Evolutionary conservation across 2,329 filamentous ascomycete species (phyloP).

Genomic region (Cryphonectria parasitica): DNA sequence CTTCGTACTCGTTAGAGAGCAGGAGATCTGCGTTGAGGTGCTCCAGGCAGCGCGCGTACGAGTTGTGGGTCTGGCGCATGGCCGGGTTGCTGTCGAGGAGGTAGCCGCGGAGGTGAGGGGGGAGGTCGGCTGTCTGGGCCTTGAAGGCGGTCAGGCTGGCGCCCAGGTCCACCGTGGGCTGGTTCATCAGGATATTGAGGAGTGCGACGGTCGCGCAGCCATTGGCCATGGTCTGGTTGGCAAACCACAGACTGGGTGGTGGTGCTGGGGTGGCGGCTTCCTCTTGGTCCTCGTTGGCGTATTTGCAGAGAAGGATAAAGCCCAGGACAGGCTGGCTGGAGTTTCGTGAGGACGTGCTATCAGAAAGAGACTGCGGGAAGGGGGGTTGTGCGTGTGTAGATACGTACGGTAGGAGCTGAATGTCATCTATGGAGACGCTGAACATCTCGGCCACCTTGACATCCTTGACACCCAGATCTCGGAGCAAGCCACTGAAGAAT

Average conservation of each 20-base stretch:
- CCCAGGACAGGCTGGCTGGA: conserved; percentile 75
- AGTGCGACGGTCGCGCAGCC: conserved; percentile 92
- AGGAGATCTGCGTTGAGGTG: conserved; percentile 72
- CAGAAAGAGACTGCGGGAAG: neutral
- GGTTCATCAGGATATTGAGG: conserved; percentile 92
- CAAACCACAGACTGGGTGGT: conserved; percentile 79
- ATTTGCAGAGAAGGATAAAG: conserved; percentile 87
- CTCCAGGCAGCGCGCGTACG: conserved; percentile 80
- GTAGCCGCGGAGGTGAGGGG: conserved; percentile 75
- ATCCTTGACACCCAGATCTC: conserved; percentile 74
- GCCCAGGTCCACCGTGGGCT: conserved; percentile 67
- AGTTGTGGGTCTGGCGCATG: conserved; percentile 84
- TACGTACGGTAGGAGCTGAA: conserved; percentile 65
- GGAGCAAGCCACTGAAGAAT: conserved; percentile 84
- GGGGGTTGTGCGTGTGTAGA: conserved; percentile 4
- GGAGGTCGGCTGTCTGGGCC: conserved; percentile 67
- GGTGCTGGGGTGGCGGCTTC: conserved; percentile 58
- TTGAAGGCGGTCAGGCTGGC: conserved; percentile 74
- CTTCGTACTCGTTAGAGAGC: conserved; percentile 60
- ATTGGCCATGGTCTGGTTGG: conserved; percentile 86
- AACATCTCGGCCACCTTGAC: conserved; percentile 79
- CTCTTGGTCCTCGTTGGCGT: conserved; percentile 55
- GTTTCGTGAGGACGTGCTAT: conserved; percentile 34
- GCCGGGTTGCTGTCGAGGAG: conserved; percentile 74
- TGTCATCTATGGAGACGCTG: conserved; percentile 62